These are phyloP conservation scores for Spergularia marina DNA, from an alignment of 148 eudicot genomes.

Conservation along the genomic window DNA sequence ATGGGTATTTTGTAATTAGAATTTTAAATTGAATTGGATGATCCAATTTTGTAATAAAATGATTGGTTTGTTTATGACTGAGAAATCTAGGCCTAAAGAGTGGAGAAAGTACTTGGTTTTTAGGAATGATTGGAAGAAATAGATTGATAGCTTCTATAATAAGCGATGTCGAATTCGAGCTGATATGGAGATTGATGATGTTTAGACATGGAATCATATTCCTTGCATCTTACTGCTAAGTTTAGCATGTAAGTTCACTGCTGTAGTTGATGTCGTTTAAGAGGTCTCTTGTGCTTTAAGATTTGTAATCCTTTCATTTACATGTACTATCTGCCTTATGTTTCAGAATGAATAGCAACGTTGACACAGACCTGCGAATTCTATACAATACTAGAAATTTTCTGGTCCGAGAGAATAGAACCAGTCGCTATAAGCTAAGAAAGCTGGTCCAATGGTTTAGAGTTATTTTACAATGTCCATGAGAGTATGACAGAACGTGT, in stretches of 20 bases:
- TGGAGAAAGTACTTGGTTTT: constrained; percentile 80
- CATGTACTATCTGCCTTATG: too few species aligned
- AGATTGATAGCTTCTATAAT: constrained; percentile 59
- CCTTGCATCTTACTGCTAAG: not conserved
- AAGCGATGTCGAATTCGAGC: constrained; percentile 58
- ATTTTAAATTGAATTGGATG: constrained; percentile 12
- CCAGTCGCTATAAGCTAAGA: too few species aligned
- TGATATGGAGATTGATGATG: constrained; percentile 50
- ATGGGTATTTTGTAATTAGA: not conserved
- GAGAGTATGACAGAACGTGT: too few species aligned
- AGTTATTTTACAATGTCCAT: too few species aligned
- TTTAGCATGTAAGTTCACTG: constrained; percentile 12
- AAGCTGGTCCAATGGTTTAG: too few species aligned
- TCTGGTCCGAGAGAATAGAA: too few species aligned
- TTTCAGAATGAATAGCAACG: too few species aligned
- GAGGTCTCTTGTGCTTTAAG: not conserved
- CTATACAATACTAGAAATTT: too few species aligned
- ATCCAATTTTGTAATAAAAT: constrained; percentile 75
- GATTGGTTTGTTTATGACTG: constrained; percentile 77
- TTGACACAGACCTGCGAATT: too few species aligned
- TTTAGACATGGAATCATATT: not conserved
- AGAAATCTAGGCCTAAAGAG: constrained; percentile 79
- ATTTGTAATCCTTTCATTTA: too few species aligned
- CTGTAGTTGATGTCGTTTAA: not conserved
- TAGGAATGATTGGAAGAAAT: constrained; percentile 87